A percentile compares a stretch with the other conserved stretches of the same genome.
Conservation (phyloP, 768 basidiomycete genomes). For the Lyophyllum semitale region DNA sequence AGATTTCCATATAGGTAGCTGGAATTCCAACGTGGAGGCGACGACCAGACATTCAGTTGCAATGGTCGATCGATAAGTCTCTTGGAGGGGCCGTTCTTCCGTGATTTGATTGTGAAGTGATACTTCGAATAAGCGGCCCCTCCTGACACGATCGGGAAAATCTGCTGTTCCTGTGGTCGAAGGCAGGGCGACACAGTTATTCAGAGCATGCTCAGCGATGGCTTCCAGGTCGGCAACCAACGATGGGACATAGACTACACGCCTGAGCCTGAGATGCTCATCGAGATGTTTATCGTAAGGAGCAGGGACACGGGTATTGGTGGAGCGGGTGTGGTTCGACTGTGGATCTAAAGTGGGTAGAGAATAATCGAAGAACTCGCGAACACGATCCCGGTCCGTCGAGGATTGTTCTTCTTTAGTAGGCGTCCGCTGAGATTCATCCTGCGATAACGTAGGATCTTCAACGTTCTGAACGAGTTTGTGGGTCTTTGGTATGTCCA, state of each 20-base stretch:
- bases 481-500: too few species aligned
- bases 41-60: background rate
- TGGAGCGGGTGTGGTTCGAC: background rate
- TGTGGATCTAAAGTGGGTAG: background rate
- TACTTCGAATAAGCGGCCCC: background rate
- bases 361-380: constrained; percentile 1
- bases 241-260: constrained; percentile 4
- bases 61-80: background rate
- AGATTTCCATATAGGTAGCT: background rate
- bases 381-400: background rate
- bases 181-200: background rate
- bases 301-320: background rate
- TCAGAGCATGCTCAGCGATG: constrained; percentile 2
- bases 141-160: background rate
- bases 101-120: background rate
- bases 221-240: background rate
- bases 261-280: background rate
- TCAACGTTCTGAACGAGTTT: too few species aligned
- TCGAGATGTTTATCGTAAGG: constrained; percentile 11
- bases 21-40: constrained; percentile 5
- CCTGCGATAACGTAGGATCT: too few species aligned
- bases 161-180: background rate
- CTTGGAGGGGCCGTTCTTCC: background rate
- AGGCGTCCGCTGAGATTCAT: too few species aligned
- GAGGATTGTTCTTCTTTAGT: background rate